Evolutionary conservation across 768 basidiomycete species (phyloP), one percentile per base, ranked within the genome.

Genomic region (Gloeophyllum trabeum): DNA sequence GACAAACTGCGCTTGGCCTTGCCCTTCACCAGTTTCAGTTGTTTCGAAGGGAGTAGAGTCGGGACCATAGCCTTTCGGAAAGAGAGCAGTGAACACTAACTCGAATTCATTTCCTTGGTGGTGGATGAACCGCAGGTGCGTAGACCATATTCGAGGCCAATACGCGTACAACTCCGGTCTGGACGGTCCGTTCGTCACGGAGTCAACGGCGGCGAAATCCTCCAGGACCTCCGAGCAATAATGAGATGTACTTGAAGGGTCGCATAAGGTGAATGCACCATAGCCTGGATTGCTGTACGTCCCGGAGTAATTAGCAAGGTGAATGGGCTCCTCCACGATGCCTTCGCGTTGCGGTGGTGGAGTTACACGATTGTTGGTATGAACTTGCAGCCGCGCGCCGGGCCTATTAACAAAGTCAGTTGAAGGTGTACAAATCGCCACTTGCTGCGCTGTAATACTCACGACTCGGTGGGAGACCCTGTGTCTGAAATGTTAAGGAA

Each of bases 211-310:
- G 14, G 53, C 12, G 42, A 65, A 66, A 18, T 59, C 48, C 5
- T 49, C 47, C 13, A 50, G 49, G n/a, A 62, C 54, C 16, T 24
- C 12, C 37, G 46, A 25, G 39, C 59, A 60, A 18, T 51, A 46
- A 2, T 46, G 24, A 1, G 60, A 58, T 5, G 35, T 24, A 43
- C 52, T 49, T 5, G 43, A 35, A 1, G 58, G 48, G 28, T 56
- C 48, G 40, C 68, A 71, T 14, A 71, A 54, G 2, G 56, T 58
- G 35, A 69, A 43, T 2, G 54, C 40, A 30, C 61, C 63, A 26
- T 71, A 70, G 7, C 66, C 65, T 1, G 58, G 50, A 40, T 62
- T 52, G 2, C 38, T 6, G 47, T 68, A 72, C 0, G 58, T 61
- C 7, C 70, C 67, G 4, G 60, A 44, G 34, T 64, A 58, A 0